Evolutionary conservation across 371 early-diverging fungal genomes (phyloP).

Genomic region (Saksenaea oblongispora): DNA sequence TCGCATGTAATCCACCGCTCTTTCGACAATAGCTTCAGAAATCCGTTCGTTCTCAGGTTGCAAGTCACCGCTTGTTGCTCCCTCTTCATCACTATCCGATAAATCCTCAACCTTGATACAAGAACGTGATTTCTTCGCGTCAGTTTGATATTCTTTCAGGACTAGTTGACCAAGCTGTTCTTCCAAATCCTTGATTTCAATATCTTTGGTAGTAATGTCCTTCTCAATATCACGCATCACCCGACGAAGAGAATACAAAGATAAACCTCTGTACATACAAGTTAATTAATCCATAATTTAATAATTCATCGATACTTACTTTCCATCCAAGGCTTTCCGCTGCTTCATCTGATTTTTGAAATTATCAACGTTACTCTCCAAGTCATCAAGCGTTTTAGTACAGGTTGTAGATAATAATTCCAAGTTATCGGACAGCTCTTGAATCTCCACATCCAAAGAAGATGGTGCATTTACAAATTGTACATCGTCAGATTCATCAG

Average conservation of each 20-base stretch:
- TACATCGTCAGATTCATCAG: not conserved
- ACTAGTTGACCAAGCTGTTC: conserved; percentile 18
- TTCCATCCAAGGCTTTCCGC: conserved; percentile 7
- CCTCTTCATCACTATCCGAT: conserved; percentile 12
- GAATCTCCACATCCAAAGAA: conserved; percentile 1
- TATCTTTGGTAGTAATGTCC: conserved; percentile 18
- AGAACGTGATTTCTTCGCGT: not conserved
- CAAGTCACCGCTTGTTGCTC: not conserved
- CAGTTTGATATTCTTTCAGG: conserved; percentile 6
- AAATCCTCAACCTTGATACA: conserved; percentile 14
- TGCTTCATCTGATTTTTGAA: conserved; percentile 4
- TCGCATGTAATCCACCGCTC: no score
- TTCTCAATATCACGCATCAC: conserved; percentile 33
- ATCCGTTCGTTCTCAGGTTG: no score
- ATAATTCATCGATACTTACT: not conserved
- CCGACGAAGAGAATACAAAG: conserved; percentile 30
- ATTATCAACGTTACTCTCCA: conserved; percentile 15
- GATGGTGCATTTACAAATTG: not conserved
- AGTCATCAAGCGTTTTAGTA: conserved; percentile 4
- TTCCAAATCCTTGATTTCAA: conserved; percentile 21
- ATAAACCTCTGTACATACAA: conserved; percentile 10
- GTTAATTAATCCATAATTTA: conserved; percentile 2
- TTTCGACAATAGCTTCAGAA: no score
- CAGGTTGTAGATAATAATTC: not conserved
- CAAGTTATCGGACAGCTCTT: not conserved